These are phyloP conservation scores for Grosmannia serpens DNA, from an alignment of 2,329 filamentous ascomycete genomes.

Conservation along the genomic window DNA sequence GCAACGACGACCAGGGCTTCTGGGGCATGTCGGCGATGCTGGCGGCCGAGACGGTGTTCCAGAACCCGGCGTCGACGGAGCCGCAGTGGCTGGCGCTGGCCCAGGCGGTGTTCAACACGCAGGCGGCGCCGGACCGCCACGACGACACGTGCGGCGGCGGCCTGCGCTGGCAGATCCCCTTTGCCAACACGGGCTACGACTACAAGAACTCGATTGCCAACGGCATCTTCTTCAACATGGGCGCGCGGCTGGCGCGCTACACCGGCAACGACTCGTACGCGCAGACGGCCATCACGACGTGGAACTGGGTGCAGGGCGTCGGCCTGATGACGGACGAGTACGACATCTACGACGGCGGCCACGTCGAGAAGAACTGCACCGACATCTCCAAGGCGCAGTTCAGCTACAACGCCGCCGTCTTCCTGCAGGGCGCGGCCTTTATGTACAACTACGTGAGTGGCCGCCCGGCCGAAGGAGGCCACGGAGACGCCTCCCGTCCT, in stretches of 20 bases:
- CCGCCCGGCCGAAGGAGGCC: no score
- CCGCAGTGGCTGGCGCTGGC: conserved; percentile 62
- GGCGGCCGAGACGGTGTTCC: conserved; percentile 58
- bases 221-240: conserved; percentile 39
- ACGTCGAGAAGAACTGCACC: conserved; percentile 45
- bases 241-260: conserved; percentile 53
- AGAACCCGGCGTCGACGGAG: conserved; percentile 40
- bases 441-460: conserved; percentile 25
- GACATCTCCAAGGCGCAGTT: conserved; percentile 25
- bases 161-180: conserved; percentile 74
- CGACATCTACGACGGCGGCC: conserved; percentile 51
- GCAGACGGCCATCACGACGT: conserved; percentile 65
- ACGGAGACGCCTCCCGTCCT: no score
- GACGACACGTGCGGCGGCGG: conserved; percentile 71
- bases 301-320: conserved; percentile 52
- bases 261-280: conserved; percentile 68
- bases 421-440: conserved; percentile 13
- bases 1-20: conserved; percentile 67
- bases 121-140: conserved; percentile 40
- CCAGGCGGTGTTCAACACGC: conserved; percentile 71
- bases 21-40: conserved; percentile 62
- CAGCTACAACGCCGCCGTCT: conserved; percentile 12
- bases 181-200: conserved; percentile 67
- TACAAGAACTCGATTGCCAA: conserved; percentile 51
- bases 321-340: conserved; percentile 46